Conservation (phyloP, 2,329 filamentous ascomycete species). For the Bertia moriformis region DNA sequence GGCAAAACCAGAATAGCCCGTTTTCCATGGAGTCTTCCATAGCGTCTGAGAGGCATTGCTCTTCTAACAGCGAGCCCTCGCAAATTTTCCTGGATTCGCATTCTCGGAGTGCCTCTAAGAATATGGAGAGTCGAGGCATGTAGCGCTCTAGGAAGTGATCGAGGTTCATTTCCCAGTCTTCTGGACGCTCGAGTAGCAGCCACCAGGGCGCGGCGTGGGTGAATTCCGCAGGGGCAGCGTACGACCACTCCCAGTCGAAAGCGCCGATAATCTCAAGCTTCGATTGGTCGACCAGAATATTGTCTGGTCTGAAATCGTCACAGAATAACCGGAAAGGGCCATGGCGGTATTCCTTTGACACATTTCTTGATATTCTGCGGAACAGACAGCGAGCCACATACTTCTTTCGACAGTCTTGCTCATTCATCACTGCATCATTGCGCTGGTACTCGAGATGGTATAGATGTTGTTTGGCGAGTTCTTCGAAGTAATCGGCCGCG, state of each 20-base stretch:
- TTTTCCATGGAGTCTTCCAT: no score
- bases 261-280: constrained; percentile 19
- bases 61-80: no score
- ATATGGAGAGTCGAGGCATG: no score
- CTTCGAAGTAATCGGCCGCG: not conserved
- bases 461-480: not conserved
- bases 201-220: constrained; percentile 21
- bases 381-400: constrained; percentile 25
- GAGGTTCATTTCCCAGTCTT: no score
- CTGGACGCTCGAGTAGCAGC: constrained; percentile 17
- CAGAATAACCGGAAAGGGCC: constrained; percentile 22
- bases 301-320: constrained; percentile 19
- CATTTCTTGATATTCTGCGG: constrained; percentile 13
- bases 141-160: no score
- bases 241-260: constrained; percentile 24
- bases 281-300: constrained; percentile 20
- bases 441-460: constrained; percentile 20
- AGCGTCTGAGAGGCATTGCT: no score
- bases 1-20: no score
- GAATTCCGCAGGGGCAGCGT: constrained; percentile 22
- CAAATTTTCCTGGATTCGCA: no score
- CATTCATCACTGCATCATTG: constrained; percentile 18
- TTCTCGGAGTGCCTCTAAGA: no score
- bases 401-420: constrained; percentile 24
- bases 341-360: not conserved